Evolutionary conservation across 805 yeast genomes (phyloP).

Genomic region (Candida palmyrensis): DNA sequence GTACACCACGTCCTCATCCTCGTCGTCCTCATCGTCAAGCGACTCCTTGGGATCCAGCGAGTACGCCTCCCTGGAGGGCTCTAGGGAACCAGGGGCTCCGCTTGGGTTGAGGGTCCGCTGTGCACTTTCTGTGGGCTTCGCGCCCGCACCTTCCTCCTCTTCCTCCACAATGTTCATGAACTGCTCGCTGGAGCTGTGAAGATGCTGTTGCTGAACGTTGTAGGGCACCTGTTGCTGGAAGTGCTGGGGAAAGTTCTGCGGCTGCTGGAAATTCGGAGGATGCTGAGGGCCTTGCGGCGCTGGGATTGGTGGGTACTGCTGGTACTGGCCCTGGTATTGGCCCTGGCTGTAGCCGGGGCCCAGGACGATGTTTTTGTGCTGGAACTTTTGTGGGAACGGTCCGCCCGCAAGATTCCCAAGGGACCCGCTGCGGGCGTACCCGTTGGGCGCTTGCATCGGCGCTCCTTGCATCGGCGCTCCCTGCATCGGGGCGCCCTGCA

Average conservation of each 20-base stretch:
- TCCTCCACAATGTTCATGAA: conserved; percentile 31
- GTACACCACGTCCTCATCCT: conserved; percentile 25
- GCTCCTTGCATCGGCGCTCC: conserved; percentile 2
- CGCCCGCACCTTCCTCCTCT: too few relatives aligned
- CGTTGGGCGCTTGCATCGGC: conserved; percentile 4
- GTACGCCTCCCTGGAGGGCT: too few relatives aligned
- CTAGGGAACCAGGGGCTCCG: background rate
- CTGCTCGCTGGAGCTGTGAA: conserved; percentile 23
- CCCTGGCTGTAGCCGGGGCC: too few relatives aligned
- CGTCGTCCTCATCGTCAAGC: conserved; percentile 9
- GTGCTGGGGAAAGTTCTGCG: conserved; percentile 2
- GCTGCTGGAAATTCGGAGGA: background rate
- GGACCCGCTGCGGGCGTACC: too few relatives aligned
- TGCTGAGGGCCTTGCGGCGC: conserved; percentile 3
- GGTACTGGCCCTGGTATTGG: conserved; percentile 8
- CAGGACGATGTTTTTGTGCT: too few relatives aligned
- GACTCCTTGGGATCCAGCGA: conserved; percentile 1
- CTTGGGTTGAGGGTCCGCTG: conserved; percentile 3
- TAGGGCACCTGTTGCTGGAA: conserved; percentile 6
- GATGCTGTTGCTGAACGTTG: conserved; percentile 2
- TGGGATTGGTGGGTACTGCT: conserved; percentile 6
- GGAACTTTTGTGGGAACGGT: too few relatives aligned
- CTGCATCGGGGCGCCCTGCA: conserved; percentile 4
- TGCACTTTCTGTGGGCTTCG: conserved; percentile 7
- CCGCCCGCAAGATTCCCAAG: too few relatives aligned